Conservation (phyloP, 2,329 filamentous ascomycete genomes). For the Aspergillus fijiensis region DNA sequence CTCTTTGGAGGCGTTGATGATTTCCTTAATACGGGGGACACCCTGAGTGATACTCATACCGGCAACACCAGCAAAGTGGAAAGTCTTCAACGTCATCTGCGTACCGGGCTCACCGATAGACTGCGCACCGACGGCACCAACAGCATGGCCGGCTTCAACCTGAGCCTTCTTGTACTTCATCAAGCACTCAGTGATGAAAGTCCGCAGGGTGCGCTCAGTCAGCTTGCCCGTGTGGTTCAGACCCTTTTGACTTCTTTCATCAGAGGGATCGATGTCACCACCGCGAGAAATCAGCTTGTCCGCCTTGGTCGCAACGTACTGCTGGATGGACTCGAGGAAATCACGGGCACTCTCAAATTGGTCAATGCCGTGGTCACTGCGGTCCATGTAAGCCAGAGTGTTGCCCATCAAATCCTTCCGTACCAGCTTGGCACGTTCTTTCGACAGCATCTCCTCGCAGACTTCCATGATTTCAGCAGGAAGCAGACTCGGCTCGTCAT, state of each 20-base stretch:
- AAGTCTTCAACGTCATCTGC: constrained; percentile 98
- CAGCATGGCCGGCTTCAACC: constrained; percentile 91
- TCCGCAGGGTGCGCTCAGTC: constrained; percentile 68
- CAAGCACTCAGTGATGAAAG: constrained; percentile 79
- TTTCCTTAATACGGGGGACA: constrained; percentile 99
- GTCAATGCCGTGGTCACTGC: constrained; percentile 66
- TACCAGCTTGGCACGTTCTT: constrained; percentile 65
- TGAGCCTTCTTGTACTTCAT: constrained; percentile 88
- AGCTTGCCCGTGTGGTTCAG: constrained; percentile 79
- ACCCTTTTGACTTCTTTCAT: constrained; percentile 33
- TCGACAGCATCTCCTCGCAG: constrained; percentile 66
- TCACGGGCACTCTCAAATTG: constrained; percentile 78
- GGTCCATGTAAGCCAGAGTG: constrained; percentile 67
- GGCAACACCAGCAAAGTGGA: constrained; percentile 99
- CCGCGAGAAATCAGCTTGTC: constrained; percentile 54
- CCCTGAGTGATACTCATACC: constrained; percentile 99
- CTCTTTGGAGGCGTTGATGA: constrained; percentile 93
- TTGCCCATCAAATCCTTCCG: constrained; percentile 63
- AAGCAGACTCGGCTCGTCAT: constrained; percentile 69
- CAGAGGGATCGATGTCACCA: constrained; percentile 31
- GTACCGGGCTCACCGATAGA: constrained; percentile 98
- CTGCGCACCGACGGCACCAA: constrained; percentile 93
- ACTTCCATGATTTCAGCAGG: constrained; percentile 71
- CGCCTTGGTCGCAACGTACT: constrained; percentile 66
- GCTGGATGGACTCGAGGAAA: constrained; percentile 76